phyloP scores from a whole-genome alignment of 805 yeast genomes.

The Kodamaea kakaduensis region DNA sequence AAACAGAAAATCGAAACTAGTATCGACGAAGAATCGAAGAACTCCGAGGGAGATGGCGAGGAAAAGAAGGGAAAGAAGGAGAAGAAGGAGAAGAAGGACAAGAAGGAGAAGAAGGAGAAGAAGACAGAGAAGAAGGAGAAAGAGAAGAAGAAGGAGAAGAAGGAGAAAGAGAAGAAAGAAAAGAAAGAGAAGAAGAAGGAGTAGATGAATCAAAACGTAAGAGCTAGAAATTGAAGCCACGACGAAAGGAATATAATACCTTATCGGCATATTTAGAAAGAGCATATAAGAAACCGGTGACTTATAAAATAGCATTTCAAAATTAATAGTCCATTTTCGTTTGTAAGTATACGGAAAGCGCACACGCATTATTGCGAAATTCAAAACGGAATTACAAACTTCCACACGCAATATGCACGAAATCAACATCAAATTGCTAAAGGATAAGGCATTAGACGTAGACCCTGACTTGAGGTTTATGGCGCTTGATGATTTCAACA shows the following conservation, averaged over 20 bases:
- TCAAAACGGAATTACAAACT: not conserved
- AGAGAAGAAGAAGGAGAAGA: conserved; percentile 15
- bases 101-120: conserved; percentile 5
- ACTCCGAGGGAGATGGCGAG: conserved; percentile 10
- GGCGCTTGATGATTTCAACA: conserved; percentile 74
- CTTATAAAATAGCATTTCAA: conserved; percentile 4
- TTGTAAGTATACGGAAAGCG: not conserved
- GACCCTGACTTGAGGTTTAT: conserved; percentile 83
- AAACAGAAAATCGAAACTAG: conserved; percentile 3
- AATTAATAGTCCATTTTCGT: not conserved
- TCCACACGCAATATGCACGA: conserved; percentile 17
- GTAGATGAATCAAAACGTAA: too few relatives aligned
- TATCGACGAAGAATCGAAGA: conserved; percentile 8
- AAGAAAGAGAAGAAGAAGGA: conserved; percentile 4
- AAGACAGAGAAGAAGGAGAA: conserved; percentile 14
- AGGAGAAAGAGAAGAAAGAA: conserved; percentile 12
- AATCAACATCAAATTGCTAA: conserved; percentile 27
- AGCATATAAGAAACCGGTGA: conserved; percentile 2
- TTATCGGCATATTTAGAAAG: too few relatives aligned
- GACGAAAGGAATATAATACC: too few relatives aligned
- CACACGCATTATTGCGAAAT: not conserved
- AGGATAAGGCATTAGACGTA: conserved; percentile 52
- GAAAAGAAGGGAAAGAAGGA: conserved; percentile 14
- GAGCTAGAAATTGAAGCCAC: too few relatives aligned
- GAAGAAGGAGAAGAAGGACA: conserved; percentile 11